Evolutionary conservation across 495 filamentous ascomycete genomes (phyloP).

Genomic region (Filosporella fistucella): DNA sequence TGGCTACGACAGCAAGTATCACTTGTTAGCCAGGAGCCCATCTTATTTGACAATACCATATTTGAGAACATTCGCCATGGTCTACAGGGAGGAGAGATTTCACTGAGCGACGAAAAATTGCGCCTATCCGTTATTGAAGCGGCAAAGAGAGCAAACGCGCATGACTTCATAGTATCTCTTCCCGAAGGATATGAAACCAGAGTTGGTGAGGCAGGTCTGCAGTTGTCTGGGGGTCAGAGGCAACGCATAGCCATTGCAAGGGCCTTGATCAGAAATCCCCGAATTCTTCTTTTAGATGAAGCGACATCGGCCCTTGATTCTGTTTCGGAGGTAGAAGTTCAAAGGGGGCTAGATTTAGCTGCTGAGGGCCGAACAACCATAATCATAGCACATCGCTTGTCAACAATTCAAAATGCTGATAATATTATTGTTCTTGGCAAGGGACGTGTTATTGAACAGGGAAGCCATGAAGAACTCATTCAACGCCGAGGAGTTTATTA

Average conservation of each 20-base stretch:
- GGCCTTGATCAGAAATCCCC: conserved; percentile 50
- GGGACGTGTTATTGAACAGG: conserved; percentile 80
- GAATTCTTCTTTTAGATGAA: conserved; percentile 70
- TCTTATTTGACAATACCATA: conserved; percentile 1
- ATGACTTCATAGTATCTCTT: conserved; percentile 36
- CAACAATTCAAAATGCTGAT: conserved; percentile 70
- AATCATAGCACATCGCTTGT: conserved; percentile 79
- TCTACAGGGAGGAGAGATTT: too few species aligned
- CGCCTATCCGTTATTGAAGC: too few species aligned
- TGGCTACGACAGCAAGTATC: conserved; percentile 2
- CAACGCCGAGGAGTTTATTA: conserved; percentile 49
- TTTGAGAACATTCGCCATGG: conserved; percentile 28
- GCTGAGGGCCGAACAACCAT: conserved; percentile 50
- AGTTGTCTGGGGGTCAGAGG: conserved; percentile 56
- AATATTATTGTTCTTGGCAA: conserved; percentile 75
- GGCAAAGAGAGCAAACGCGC: too few species aligned
- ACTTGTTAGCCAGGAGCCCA: conserved; percentile 9
- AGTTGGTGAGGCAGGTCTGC: conserved; percentile 47
- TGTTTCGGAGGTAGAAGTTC: conserved; percentile 26
- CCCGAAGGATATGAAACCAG: conserved; percentile 44
- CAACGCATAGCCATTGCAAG: conserved; percentile 48
- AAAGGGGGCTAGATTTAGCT: not conserved
- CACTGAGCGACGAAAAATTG: too few species aligned
- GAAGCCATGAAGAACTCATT: conserved; percentile 68
- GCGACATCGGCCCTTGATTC: conserved; percentile 56